These are phyloP conservation scores for Nigrospora oryzae DNA, from an alignment of 2,329 filamentous ascomycete species.

Conservation along the genomic window DNA sequence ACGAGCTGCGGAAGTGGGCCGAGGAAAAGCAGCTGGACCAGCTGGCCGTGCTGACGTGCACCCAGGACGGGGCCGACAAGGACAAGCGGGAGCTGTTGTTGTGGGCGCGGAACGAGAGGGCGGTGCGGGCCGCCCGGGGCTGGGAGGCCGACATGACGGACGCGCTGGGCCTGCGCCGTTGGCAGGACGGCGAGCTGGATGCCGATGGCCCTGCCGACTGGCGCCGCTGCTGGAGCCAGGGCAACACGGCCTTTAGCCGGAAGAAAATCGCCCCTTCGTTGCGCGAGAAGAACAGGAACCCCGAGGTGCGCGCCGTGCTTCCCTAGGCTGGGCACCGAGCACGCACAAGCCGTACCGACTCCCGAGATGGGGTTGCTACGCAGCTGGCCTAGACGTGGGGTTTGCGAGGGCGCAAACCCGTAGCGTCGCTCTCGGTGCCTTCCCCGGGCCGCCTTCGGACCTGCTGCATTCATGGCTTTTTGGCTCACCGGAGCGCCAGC, in stretches of 20 bases:
- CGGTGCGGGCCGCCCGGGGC: constrained; percentile 35
- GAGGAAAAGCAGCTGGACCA: constrained; percentile 52
- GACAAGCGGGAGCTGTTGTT: constrained; percentile 63
- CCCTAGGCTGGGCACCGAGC: no score
- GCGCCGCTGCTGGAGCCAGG: constrained; percentile 60
- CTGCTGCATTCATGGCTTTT: no score
- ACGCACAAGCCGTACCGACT: no score
- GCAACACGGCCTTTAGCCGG: constrained; percentile 49
- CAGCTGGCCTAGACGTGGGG: no score
- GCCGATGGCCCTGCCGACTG: constrained; percentile 26
- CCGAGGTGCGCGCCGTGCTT: no score
- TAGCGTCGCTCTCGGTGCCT: no score
- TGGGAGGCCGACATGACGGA: constrained; percentile 42
- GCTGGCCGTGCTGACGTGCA: constrained; percentile 55
- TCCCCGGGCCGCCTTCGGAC: no score
- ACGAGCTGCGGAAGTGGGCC: constrained; percentile 42
- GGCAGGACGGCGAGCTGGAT: constrained; percentile 40
- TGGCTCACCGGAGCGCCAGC: no score
- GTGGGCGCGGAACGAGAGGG: constrained; percentile 44
- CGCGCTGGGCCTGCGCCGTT: constrained; percentile 47
- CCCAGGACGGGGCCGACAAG: constrained; percentile 37
- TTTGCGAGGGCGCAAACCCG: no score
- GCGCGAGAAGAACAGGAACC: constrained; percentile 41
- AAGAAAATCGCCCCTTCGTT: constrained; percentile 64
- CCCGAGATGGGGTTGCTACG: no score